phyloP scores from a whole-genome alignment of 148 eudicot genomes.

The Suaeda aralocaspica region DNA sequence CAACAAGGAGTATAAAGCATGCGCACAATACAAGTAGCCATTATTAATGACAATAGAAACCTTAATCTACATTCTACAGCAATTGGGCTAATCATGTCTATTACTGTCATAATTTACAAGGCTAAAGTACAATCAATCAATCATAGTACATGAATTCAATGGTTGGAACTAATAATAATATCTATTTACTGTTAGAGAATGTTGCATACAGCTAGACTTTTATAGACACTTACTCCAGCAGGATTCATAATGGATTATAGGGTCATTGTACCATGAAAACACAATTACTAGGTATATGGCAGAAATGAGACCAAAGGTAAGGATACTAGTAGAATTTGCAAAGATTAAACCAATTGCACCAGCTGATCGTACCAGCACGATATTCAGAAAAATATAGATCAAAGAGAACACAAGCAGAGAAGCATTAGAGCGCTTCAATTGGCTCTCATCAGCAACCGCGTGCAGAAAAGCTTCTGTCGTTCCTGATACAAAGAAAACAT shows the following conservation, averaged over 20 bases:
- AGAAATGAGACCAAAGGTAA: conserved; percentile 21
- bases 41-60: not conserved
- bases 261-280: not conserved
- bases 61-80: not conserved
- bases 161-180: not conserved
- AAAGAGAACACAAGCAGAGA: conserved; percentile 74
- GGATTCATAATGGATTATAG: not conserved
- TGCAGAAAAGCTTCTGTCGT: conserved; percentile 97
- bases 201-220: not conserved
- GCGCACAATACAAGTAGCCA: not conserved
- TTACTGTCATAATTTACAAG: not conserved
- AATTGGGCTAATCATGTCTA: not conserved
- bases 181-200: not conserved
- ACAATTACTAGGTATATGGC: not conserved
- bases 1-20: not conserved
- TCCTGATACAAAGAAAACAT: conserved; percentile 50
- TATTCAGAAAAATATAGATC: conserved; percentile 66
- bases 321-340: conserved; percentile 98
- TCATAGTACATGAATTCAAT: not conserved
- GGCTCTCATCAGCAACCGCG: conserved; percentile 82
- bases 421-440: conserved; percentile 83
- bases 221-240: not conserved
- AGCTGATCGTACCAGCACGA: conserved; percentile 73
- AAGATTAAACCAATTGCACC: conserved; percentile 89
- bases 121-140: not conserved